phyloP scores from a whole-genome alignment of 805 yeast genomes.

The Suhomyces xylopsoci region DNA sequence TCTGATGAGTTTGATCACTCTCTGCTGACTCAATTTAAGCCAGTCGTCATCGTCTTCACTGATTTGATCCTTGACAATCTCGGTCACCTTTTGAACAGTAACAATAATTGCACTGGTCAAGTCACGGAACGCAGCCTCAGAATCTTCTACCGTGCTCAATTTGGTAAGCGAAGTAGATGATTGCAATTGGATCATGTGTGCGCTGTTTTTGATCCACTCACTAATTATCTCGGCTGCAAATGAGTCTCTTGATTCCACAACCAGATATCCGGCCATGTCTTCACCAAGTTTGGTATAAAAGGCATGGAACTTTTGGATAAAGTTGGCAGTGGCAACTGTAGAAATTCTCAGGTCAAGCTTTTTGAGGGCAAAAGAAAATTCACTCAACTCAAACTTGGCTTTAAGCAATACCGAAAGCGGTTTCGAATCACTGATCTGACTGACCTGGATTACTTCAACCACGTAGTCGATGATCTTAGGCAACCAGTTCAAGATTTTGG shows the following conservation, averaged over 20 bases:
- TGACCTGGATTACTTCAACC: constrained; percentile 12
- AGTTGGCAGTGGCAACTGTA: constrained; percentile 13
- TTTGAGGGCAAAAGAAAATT: constrained; percentile 10
- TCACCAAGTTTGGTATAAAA: constrained; percentile 22
- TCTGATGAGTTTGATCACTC: constrained; percentile 40
- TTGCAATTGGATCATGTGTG: constrained; percentile 4
- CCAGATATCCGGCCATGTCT: constrained; percentile 35
- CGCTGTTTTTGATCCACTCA: constrained; percentile 39
- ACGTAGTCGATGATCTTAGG: constrained; percentile 39
- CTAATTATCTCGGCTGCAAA: constrained; percentile 50
- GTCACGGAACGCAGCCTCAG: constrained; percentile 49
- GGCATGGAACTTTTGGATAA: constrained; percentile 17
- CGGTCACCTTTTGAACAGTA: constrained; percentile 59
- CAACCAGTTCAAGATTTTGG: constrained; percentile 22
- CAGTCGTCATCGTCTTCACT: constrained; percentile 59
- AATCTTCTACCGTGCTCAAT: constrained; percentile 21
- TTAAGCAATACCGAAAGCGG: constrained; percentile 13
- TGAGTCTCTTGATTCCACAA: constrained; percentile 22
- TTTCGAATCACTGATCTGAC: constrained; percentile 9
- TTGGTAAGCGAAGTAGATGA: constrained; percentile 4
- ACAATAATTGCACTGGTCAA: constrained; percentile 60
- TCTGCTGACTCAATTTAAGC: constrained; percentile 52
- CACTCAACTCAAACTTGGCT: constrained; percentile 15
- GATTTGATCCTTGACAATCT: constrained; percentile 30
- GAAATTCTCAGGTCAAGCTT: constrained; percentile 18